Evolutionary conservation across 345 rosid genomes (phyloP), one percentile per base, ranked within the genome.

Genomic region (Acer campestre): DNA sequence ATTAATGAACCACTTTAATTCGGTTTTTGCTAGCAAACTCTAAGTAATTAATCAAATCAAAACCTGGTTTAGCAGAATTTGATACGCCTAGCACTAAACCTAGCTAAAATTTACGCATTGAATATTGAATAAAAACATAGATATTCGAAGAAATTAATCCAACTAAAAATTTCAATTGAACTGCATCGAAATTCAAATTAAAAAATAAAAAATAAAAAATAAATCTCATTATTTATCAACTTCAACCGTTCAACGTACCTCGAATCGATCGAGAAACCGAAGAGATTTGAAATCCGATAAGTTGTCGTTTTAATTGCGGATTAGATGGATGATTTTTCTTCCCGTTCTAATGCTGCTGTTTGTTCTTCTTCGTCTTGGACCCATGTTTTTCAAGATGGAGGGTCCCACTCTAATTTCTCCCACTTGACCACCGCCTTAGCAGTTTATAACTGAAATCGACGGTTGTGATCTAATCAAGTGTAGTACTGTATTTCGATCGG

Each of bases 381-480:
- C 61, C 51, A 17, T 17, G 63, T 14, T 66, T 62, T 49, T 27
- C 69, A 13, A 2, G 48, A 27, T 53, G 40, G 64, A 55, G 76
- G 82, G 82, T 10, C 74, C 80, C 77, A 20, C 70, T 7, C 8
- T 3, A 25, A 38, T 13, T 7, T 42, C 0, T 1, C 9, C 1
- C 1, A 1, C 1, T 3, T 63, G 53, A 48, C 55, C 13, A 22
- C 55, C 55, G 16, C 0, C 2, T 49, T 1, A 61, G 42, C 63
- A 25, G 58, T 14, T 5, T 23, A 23, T 1, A 61, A 4, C 10
- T 4, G 17, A 62, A 25, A 1, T 8, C 1, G 17, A 75, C 71
- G 73, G 82, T 4, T 56, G 20, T 17, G 79, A 80, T 80, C 62
- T 12, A 58, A 31, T 62, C 66, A 53, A 14, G n/a, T 12, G 6